Conservation (phyloP, 306 rosid genomes). For the Lupinus albus region DNA sequence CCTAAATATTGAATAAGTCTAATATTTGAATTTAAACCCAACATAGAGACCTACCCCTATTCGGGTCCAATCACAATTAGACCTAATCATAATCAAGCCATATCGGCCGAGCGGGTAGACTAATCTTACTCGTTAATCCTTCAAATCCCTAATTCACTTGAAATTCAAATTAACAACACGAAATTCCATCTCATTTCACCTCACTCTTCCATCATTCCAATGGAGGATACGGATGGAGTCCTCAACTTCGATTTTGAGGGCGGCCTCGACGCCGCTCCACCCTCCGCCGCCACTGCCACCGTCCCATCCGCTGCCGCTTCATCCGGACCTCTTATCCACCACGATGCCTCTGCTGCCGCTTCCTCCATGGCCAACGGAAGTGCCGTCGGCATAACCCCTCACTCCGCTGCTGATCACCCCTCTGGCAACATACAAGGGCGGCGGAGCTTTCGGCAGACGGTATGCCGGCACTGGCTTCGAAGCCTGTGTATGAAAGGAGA, state of each 20-base stretch:
- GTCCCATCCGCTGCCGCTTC: constrained; percentile 38
- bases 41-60: too few relatives aligned
- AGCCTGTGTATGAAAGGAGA: constrained; percentile 97
- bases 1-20: too few relatives aligned
- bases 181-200: neutral
- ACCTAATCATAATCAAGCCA: too few relatives aligned
- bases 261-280: constrained; percentile 73
- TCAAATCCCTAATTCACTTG: constrained; percentile 39
- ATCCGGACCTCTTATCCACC: constrained; percentile 33
- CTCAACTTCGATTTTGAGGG: constrained; percentile 99
- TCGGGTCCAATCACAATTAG: too few relatives aligned
- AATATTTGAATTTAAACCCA: too few relatives aligned
- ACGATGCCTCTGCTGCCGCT: constrained; percentile 51
- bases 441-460: constrained; percentile 96
- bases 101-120: too few relatives aligned
- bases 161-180: neutral
- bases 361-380: constrained; percentile 44
- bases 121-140: neutral
- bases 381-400: constrained; percentile 23
- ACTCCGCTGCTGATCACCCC: constrained; percentile 17
- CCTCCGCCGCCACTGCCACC: constrained; percentile 37
- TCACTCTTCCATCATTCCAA: constrained; percentile 19
- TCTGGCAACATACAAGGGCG: constrained; percentile 51
- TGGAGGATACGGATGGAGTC: constrained; percentile 98
- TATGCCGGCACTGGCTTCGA: constrained; percentile 97